Base-by-base conservation (phyloP, 225 moss, liverwort and hornwort genomes). In the Anthoceros angustus region DNA sequence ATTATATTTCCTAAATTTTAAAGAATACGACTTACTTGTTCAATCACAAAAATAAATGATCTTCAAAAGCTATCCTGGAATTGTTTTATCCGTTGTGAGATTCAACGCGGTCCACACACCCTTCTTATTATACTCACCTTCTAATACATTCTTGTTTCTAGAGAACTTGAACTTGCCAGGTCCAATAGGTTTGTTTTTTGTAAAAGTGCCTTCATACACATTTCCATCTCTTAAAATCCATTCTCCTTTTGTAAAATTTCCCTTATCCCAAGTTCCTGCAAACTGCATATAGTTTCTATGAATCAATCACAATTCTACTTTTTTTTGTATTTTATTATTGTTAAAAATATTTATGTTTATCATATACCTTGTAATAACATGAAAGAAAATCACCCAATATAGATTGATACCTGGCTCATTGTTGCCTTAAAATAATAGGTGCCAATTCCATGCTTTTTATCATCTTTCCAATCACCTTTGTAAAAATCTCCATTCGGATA, bases 341-440 rank as follows among this genome's bases (percentile, higher is more conserved):
- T 12, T 65, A n/a, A n/a, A n/a, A n/a, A n/a, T n/a, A n/a, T n/a
- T n/a, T n/a, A n/a, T n/a, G n/a, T n/a, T n/a, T n/a, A n/a, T n/a
- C n/a, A n/a, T n/a, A n/a, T n/a, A n/a, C n/a, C n/a, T n/a, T n/a
- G n/a, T n/a, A n/a, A n/a, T n/a, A n/a, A n/a, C n/a, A n/a, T n/a
- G n/a, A n/a, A n/a, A n/a, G n/a, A n/a, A n/a, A n/a, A n/a, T n/a
- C n/a, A n/a, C n/a, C n/a, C n/a, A n/a, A n/a, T n/a, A n/a, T n/a
- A n/a, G n/a, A n/a, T n/a, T n/a, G n/a, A n/a, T n/a, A n/a, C 93
- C 66, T 80, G 86, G 71, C 93, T 90, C 90, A 94, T 90, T 69
- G 87, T 94, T 70, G 83, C 83, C 40, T 75, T 67, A 64, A 94
- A 90, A 74, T 86, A 86, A 70, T 94, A 94, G 55, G 87, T 90